Base-by-base conservation (phyloP, 805 yeast genomes). In the Metschnikowia gelsemii region DNA sequence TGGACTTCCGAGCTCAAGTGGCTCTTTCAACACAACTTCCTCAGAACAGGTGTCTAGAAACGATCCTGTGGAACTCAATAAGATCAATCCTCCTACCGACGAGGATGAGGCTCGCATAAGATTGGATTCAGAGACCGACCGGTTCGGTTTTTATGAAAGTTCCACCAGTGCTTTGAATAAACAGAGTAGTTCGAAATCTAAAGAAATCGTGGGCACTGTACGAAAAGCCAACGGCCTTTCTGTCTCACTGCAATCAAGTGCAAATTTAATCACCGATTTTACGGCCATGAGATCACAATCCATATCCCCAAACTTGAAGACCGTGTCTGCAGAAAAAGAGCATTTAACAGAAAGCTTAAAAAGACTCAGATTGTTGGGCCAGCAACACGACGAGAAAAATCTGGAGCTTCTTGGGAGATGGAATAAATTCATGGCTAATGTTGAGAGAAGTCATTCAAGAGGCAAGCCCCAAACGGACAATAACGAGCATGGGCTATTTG, bases 11-110 rank as follows among this genome's bases (percentile, higher is more conserved):
- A 38, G 14, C 18, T 13, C 35, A 5, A 22, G 26, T 21, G 17
- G 5, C 6, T 22, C 35, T 2, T 13, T 13, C 4, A 22, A 20
- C 14, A 3, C 27, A 8, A 19, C n/a, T 13, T 22, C 14, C 3
- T 12, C 4, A 8, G 19, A 21, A 7, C 4, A 13, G 5, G 27
- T 20, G 8, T 8, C 22, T 8, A 27, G 39, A 7, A 55, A 45
- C 37, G 66, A 56, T 1, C 78, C 78, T 0, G 66, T 75, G 25
- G 80, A 75, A 48, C 59, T 75, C 54, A 73, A 70, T 18, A 57
- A 53, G 25, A 51, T 62, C 1, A 45, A 40, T 5, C 21, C 25
- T 4, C 35, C 34, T 5, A 32, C 29, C 5, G 43, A 27, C 23
- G 32, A 20, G 2, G 37, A 30, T 28, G 28, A 38, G 8, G 32